Evolutionary conservation across 1,139 yeast species (phyloP).

Genomic region (Candida labiduridarum): DNA sequence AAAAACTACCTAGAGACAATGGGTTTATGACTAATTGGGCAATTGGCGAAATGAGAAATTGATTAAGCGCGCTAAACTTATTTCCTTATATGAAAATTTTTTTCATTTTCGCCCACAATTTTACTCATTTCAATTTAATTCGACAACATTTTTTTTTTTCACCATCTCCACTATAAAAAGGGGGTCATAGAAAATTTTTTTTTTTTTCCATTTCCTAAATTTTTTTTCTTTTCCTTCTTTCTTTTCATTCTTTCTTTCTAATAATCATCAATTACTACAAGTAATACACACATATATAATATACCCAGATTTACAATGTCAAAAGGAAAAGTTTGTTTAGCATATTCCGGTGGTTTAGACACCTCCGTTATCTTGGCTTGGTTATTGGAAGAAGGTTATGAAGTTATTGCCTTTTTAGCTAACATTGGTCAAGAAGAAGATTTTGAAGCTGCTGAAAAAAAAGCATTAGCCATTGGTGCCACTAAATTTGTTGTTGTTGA

Average conservation of each 20-base stretch:
- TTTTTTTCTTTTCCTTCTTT: slow-evolving; percentile 5
- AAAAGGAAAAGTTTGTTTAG: slow-evolving; percentile 98
- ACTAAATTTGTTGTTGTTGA: slow-evolving; percentile 92
- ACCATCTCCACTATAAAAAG: slow-evolving; percentile 1
- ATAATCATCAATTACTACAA: background rate
- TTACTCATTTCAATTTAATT: slow-evolving; percentile 1
- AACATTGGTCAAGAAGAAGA: slow-evolving; percentile 99
- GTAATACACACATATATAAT: background rate
- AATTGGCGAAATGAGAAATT: slow-evolving; percentile 19
- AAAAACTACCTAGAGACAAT: too few relatives aligned
- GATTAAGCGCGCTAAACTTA: slow-evolving; percentile 44
- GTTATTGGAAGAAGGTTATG: slow-evolving; percentile 97
- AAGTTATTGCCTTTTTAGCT: slow-evolving; percentile 96
- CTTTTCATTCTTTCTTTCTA: slow-evolving; percentile 5
- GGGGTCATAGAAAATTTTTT: background rate
- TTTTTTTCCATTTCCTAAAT: background rate
- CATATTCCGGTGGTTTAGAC: slow-evolving; percentile 98
- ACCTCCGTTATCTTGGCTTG: slow-evolving; percentile 97
- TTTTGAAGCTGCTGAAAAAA: slow-evolving; percentile 94
- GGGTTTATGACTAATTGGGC: slow-evolving; percentile 43
- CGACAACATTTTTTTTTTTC: background rate
- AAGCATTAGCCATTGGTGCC: slow-evolving; percentile 96
- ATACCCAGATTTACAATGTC: slow-evolving; percentile 54
- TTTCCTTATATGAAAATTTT: slow-evolving; percentile 15
- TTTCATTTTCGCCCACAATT: slow-evolving; percentile 7